Percentiles rank a stretch among this genome's conserved stretches.
phyloP scores from a whole-genome alignment of 2,329 filamentous ascomycete genomes.

The Rhynchosporium agropyri region DNA sequence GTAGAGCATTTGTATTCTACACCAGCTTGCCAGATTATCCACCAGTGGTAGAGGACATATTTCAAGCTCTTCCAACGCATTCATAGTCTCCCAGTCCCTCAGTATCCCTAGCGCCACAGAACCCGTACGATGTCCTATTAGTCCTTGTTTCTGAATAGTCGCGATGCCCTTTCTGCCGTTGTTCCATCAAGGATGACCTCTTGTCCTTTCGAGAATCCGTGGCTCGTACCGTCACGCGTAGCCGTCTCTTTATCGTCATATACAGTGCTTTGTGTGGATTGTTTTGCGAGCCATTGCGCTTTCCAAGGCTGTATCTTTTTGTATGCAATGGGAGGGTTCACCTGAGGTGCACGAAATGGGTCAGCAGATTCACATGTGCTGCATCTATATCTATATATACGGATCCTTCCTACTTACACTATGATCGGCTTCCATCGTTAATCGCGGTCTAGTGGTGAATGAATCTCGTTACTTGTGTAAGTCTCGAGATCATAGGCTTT shows the following conservation, averaged over 20 bases:
- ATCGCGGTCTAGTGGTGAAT: too few species aligned
- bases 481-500: too few species aligned
- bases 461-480: too few species aligned
- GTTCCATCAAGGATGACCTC: background rate
- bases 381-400: too few species aligned
- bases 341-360: background rate
- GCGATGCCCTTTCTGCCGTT: background rate
- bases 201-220: background rate
- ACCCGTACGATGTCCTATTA: too few species aligned
- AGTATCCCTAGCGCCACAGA: too few species aligned
- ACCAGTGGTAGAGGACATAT: background rate
- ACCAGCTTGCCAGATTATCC: background rate
- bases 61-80: background rate
- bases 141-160: background rate
- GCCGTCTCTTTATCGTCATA: background rate
- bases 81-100: background rate
- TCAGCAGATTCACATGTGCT: background rate
- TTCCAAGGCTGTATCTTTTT: slow-evolving; percentile 17
- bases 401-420: background rate
- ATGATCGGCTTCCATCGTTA: background rate
- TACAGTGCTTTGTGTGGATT: background rate
- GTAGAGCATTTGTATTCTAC: slow-evolving; percentile 19
- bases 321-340: background rate
- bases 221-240: background rate
- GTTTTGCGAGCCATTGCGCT: slow-evolving; percentile 12